Evolutionary conservation across 2,329 filamentous ascomycete species (phyloP).

Genomic region (Botrytis cinerea): DNA sequence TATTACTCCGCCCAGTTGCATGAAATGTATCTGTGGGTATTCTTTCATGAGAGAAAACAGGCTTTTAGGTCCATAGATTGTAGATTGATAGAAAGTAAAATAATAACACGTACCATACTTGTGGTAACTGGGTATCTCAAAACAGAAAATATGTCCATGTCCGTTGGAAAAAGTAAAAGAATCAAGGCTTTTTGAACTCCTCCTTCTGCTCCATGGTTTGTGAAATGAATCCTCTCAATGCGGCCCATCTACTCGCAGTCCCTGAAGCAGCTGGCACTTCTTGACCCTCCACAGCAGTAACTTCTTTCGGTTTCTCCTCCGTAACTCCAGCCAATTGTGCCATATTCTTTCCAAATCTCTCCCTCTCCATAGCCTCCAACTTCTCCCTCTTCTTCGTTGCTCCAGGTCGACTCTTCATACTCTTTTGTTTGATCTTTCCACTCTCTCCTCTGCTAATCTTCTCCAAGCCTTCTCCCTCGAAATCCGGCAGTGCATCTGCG

Average conservation of each 20-base stretch:
- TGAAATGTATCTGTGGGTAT: background rate
- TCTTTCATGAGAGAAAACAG: background rate
- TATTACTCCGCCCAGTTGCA: conserved; percentile 1
- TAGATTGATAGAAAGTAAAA: conserved; percentile 2
- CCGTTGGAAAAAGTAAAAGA: background rate
- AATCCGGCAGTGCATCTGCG: conserved; percentile 73
- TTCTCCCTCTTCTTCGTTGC: conserved; percentile 82
- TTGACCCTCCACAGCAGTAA: conserved; percentile 24
- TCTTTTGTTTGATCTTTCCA: conserved; percentile 71
- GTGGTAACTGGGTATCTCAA: conserved; percentile 24
- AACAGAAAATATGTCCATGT: conserved; percentile 4
- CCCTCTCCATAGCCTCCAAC: conserved; percentile 77
- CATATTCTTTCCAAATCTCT: conserved; percentile 81
- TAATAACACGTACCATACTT: conserved; percentile 24
- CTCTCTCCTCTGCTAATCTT: conserved; percentile 47
- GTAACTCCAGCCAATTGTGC: conserved; percentile 59
- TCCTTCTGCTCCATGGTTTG: conserved; percentile 84
- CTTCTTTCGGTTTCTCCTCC: conserved; percentile 21
- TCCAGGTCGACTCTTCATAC: conserved; percentile 72
- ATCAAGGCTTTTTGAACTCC: conserved; percentile 56
- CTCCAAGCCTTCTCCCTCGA: conserved; percentile 47
- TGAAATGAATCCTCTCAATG: conserved; percentile 76
- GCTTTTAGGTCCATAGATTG: background rate
- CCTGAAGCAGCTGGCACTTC: conserved; percentile 31
- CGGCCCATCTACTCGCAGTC: conserved; percentile 71